These are phyloP conservation scores for Backusella parvicylindrica DNA, from an alignment of 192 early-diverging fungal genomes.

Conservation along the genomic window DNA sequence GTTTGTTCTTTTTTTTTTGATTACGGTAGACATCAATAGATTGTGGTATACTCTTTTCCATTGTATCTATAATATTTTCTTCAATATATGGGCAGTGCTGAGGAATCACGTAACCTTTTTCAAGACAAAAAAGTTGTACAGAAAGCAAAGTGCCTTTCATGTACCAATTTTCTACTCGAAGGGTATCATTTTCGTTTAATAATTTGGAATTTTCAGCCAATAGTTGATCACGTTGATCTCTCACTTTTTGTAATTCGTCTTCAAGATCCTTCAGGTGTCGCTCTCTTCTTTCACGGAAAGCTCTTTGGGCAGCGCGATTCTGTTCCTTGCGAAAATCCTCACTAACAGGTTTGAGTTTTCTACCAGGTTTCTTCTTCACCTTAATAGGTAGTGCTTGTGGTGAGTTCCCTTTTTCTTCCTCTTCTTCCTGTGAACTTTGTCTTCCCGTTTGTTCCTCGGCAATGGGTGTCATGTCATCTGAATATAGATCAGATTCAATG, in stretches of 20 bases:
- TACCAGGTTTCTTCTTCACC: slow-evolving; percentile 55
- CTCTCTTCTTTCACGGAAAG: slow-evolving; percentile 87
- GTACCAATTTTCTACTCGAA: slow-evolving; percentile 45
- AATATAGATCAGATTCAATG: background rate
- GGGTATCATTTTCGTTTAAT: slow-evolving; percentile 38
- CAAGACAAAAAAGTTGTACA: slow-evolving; percentile 39
- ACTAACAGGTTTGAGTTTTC: slow-evolving; percentile 57
- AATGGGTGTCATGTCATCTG: background rate
- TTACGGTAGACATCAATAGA: slow-evolving; percentile 19
- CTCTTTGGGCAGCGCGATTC: slow-evolving; percentile 87
- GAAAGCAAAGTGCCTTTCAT: slow-evolving; percentile 46
- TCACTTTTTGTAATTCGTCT: slow-evolving; percentile 63
- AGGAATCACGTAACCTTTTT: slow-evolving; percentile 29
- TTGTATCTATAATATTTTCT: slow-evolving; percentile 23
- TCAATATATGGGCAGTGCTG: slow-evolving; percentile 29
- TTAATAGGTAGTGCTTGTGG: slow-evolving; percentile 31
- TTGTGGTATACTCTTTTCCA: slow-evolving; percentile 28
- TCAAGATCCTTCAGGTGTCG: slow-evolving; percentile 74
- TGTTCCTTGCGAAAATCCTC: slow-evolving; percentile 66
- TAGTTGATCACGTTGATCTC: slow-evolving; percentile 51
- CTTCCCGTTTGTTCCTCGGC: background rate
- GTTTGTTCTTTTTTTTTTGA: background rate
- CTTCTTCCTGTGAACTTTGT: background rate
- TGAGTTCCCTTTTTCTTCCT: background rate
- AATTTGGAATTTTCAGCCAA: slow-evolving; percentile 34